Percentiles rank a stretch among this genome's conserved stretches.
phyloP scores from a whole-genome alignment of 768 basidiomycete genomes.

The Amanita inopinata region DNA sequence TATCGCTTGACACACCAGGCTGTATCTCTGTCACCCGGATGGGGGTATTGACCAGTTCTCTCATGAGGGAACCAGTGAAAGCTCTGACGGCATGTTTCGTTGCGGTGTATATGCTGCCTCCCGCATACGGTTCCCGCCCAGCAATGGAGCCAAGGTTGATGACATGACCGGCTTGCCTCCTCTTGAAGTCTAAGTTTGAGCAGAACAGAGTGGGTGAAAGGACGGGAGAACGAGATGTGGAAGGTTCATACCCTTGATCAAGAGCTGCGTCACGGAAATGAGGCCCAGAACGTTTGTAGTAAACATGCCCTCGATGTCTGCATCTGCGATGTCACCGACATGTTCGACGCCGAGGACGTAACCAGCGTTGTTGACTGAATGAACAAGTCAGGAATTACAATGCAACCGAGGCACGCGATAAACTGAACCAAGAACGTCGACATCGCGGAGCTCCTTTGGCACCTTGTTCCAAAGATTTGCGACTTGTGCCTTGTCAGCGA shows the following conservation, averaged over 20 bases:
- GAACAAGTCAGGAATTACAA: constrained; percentile 7
- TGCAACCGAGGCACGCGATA: neutral
- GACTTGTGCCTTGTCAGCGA: constrained; percentile 68
- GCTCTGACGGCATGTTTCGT: constrained; percentile 83
- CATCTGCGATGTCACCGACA: constrained; percentile 71
- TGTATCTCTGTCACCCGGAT: constrained; percentile 94
- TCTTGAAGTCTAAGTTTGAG: constrained; percentile 58
- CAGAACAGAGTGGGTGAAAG: neutral
- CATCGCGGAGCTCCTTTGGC: constrained; percentile 54
- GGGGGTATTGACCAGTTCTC: constrained; percentile 85
- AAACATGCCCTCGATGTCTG: constrained; percentile 80
- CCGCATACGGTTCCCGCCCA: constrained; percentile 78
- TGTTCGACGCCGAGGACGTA: constrained; percentile 83
- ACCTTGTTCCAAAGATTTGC: constrained; percentile 62
- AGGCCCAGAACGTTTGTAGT: constrained; percentile 76
- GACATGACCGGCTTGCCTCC: constrained; percentile 70
- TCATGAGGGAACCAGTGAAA: constrained; percentile 73
- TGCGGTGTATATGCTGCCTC: constrained; percentile 89
- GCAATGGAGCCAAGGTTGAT: constrained; percentile 96
- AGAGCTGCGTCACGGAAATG: constrained; percentile 72
- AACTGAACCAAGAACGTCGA: constrained; percentile 75
- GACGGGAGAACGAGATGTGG: neutral
- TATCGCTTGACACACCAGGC: constrained; percentile 48
- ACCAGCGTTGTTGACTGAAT: constrained; percentile 61
- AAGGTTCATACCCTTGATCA: constrained; percentile 40